These are phyloP conservation scores for Rhazya stricta DNA, from an alignment of 257 asterid genomes.

Conservation along the genomic window DNA sequence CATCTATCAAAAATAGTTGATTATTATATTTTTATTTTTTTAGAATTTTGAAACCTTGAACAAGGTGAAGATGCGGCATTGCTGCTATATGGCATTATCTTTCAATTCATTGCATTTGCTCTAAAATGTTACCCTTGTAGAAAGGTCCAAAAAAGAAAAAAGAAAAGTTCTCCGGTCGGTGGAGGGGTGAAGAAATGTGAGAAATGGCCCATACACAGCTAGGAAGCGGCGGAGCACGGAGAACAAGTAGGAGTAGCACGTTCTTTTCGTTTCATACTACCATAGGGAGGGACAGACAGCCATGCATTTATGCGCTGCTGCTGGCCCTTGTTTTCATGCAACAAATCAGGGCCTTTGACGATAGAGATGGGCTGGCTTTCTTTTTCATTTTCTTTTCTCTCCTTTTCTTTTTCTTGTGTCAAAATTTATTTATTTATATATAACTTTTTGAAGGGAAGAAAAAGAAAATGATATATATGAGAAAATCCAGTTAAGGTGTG, in stretches of 20 bases:
- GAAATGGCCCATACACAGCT: neutral
- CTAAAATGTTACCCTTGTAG: too few relatives aligned
- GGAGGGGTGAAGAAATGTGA: slow-evolving; percentile 3
- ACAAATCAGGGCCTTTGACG: slow-evolving; percentile 4
- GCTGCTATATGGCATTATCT: too few relatives aligned
- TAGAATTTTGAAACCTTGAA: too few relatives aligned
- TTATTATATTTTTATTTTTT: too few relatives aligned
- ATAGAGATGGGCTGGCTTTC: neutral
- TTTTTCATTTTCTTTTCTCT: neutral
- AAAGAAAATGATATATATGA: neutral
- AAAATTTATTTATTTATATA: too few relatives aligned
- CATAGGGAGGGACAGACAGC: neutral
- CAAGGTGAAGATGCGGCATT: too few relatives aligned
- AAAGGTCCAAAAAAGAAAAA: too few relatives aligned
- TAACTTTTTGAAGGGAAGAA: too few relatives aligned
- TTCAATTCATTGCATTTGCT: too few relatives aligned
- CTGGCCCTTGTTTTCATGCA: slow-evolving; percentile 16
- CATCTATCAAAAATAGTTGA: too few relatives aligned
- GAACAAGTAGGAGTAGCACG: neutral
- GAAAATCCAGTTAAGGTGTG: neutral
- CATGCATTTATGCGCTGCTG: neutral
- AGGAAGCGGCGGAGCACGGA: neutral
- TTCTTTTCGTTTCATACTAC: neutral
- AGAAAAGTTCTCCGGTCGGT: neutral
- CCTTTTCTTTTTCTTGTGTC: too few relatives aligned